Percentiles rank a stretch among this genome's conserved stretches.
phyloP scores from a whole-genome alignment of 2,329 filamentous ascomycete genomes.

The Aspergillus thermomutatus region DNA sequence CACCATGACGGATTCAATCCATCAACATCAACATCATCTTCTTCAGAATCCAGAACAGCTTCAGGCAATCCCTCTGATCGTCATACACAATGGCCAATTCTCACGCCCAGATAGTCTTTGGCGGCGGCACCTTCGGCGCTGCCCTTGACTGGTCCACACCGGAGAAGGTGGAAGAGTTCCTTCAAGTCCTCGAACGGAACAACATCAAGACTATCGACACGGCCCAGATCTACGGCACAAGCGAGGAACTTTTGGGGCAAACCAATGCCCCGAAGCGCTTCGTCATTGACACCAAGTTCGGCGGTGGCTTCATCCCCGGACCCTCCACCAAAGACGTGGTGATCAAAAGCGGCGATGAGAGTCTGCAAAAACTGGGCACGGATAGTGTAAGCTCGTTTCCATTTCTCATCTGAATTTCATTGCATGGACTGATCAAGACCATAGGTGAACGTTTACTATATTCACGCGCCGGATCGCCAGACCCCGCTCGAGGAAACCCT shows the following conservation, averaged over 20 bases:
- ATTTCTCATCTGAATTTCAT: neutral
- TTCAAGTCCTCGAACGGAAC: neutral
- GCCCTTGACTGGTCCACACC: neutral
- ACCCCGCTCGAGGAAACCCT: constrained; percentile 34
- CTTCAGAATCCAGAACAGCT: neutral
- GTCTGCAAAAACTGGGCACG: neutral
- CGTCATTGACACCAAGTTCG: constrained; percentile 46
- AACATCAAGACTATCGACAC: neutral
- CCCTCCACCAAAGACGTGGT: constrained; percentile 4
- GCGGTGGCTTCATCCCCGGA: constrained; percentile 32
- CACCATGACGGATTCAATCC: neutral
- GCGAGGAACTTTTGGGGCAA: constrained; percentile 42
- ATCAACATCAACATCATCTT: neutral
- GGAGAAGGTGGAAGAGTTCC: neutral
- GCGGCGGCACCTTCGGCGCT: neutral
- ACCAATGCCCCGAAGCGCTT: constrained; percentile 40
- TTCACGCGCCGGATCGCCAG: constrained; percentile 32
- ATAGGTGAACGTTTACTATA: constrained; percentile 32
- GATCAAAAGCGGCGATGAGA: neutral
- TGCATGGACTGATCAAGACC: neutral
- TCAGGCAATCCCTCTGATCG: neutral
- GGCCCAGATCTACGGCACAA: constrained; percentile 33
- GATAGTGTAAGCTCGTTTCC: neutral
- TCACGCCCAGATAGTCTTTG: neutral
- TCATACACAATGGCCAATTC: neutral